Evolutionary conservation across 306 rosid genomes (phyloP).

Genomic region (Aeschynomene evenia): DNA sequence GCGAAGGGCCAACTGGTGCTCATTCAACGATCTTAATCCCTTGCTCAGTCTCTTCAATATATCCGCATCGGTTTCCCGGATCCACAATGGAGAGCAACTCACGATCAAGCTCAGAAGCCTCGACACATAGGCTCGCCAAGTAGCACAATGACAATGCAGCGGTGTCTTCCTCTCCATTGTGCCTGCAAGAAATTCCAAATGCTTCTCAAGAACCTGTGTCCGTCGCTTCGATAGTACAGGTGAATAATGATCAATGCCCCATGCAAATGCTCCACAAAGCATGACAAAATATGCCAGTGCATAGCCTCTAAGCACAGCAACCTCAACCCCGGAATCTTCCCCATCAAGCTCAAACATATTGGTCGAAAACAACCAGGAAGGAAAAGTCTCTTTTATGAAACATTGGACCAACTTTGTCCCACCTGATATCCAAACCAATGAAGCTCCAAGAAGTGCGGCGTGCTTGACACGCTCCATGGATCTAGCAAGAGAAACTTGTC

Average conservation of each 20-base stretch:
- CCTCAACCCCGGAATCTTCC: conserved; percentile 57
- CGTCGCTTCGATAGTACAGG: conserved; percentile 57
- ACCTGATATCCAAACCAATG: conserved; percentile 85
- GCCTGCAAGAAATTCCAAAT: conserved; percentile 69
- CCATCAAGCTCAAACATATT: conserved; percentile 46
- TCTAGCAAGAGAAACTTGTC: conserved; percentile 71
- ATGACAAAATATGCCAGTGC: conserved; percentile 77
- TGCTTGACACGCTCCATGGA: conserved; percentile 70
- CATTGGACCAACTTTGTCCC: conserved; percentile 67
- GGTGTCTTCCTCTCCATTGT: conserved; percentile 57
- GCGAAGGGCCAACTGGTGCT: conserved; percentile 76
- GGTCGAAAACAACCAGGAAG: conserved; percentile 77
- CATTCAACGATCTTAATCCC: conserved; percentile 62
- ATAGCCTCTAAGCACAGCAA: conserved; percentile 73
- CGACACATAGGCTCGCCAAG: conserved; percentile 70
- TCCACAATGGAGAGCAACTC: conserved; percentile 62
- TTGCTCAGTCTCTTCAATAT: conserved; percentile 70
- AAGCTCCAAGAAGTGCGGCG: conserved; percentile 86
- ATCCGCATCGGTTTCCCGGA: conserved; percentile 54
- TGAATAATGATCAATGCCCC: conserved; percentile 61
- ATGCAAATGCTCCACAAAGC: conserved; percentile 69
- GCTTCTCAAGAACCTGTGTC: conserved; percentile 52
- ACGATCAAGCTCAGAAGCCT: conserved; percentile 78
- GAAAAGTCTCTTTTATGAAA: conserved; percentile 70
- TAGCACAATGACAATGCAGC: conserved; percentile 59